These are phyloP conservation scores for Monosporascus sp. DNA, from an alignment of 2,329 filamentous ascomycete genomes.

Conservation along the genomic window DNA sequence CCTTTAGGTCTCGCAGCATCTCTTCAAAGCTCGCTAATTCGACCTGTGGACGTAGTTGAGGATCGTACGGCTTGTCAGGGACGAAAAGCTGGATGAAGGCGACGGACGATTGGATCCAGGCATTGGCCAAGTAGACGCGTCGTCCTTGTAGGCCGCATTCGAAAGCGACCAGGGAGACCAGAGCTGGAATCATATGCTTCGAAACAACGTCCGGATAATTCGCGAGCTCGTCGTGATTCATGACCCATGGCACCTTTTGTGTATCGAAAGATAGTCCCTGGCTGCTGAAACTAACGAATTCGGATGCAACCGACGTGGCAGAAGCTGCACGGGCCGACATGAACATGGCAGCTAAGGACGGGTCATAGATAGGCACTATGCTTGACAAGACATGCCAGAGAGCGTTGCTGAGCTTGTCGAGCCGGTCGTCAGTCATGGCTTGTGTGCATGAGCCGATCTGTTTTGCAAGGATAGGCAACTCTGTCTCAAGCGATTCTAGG, in stretches of 20 bases:
- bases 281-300: slow-evolving; percentile 14
- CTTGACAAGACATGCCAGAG: slow-evolving; percentile 42
- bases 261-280: slow-evolving; percentile 22
- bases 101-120: slow-evolving; percentile 72
- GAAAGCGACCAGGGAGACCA: slow-evolving; percentile 39
- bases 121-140: slow-evolving; percentile 43
- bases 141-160: slow-evolving; percentile 17
- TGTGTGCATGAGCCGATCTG: slow-evolving; percentile 46
- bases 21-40: slow-evolving; percentile 55
- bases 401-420: slow-evolving; percentile 42
- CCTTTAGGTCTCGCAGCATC: slow-evolving; percentile 48
- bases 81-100: slow-evolving; percentile 75
- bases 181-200: slow-evolving; percentile 38
- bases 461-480: slow-evolving; percentile 56
- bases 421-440: slow-evolving; percentile 45
- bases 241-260: slow-evolving; percentile 15
- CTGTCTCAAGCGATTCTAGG: slow-evolving; percentile 58
- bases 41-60: slow-evolving; percentile 60
- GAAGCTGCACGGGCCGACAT: slow-evolving; percentile 17
- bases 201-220: slow-evolving; percentile 24
- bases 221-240: slow-evolving; percentile 13
- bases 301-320: slow-evolving; percentile 5
- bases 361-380: slow-evolving; percentile 35
- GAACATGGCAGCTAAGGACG: slow-evolving; percentile 25
- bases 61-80: slow-evolving; percentile 82